Evolutionary conservation across 75 land plant species (phyloP).

Genomic region (Pseudotsuga menziesii): DNA sequence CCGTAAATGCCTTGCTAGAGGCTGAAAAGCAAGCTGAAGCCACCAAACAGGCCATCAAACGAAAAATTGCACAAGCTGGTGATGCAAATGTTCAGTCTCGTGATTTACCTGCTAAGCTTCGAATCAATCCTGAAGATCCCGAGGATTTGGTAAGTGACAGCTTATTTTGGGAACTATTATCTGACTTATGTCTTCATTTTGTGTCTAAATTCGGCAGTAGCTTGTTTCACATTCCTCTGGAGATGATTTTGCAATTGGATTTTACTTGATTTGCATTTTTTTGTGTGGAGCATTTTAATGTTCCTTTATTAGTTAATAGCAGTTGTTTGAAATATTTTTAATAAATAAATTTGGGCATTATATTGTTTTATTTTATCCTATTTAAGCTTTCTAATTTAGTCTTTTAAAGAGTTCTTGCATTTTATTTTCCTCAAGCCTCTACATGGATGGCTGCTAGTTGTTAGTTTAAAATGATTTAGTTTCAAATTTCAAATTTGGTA

Average conservation of each 20-base stretch:
- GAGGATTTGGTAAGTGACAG: conserved; percentile 88
- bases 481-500: background rate
- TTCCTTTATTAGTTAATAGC: background rate
- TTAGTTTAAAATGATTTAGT: background rate
- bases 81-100: conserved; percentile 64
- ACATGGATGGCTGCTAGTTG: no score
- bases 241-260: no score
- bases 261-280: background rate
- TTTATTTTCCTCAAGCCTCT: no score
- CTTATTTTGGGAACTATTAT: background rate
- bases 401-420: no score
- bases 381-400: no score
- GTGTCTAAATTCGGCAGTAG: background rate
- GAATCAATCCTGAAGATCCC: conserved; percentile 84
- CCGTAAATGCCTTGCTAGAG: conserved; percentile 61
- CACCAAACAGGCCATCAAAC: conserved; percentile 77
- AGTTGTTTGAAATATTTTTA: background rate
- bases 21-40: conserved; percentile 93
- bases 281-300: background rate
- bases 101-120: conserved; percentile 78
- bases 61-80: conserved; percentile 90
- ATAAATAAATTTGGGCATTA: background rate
- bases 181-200: background rate
- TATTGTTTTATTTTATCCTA: no score
- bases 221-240: background rate